phyloP scores from a whole-genome alignment of 2,329 filamentous ascomycete species.

The Fusarium subtropicale region DNA sequence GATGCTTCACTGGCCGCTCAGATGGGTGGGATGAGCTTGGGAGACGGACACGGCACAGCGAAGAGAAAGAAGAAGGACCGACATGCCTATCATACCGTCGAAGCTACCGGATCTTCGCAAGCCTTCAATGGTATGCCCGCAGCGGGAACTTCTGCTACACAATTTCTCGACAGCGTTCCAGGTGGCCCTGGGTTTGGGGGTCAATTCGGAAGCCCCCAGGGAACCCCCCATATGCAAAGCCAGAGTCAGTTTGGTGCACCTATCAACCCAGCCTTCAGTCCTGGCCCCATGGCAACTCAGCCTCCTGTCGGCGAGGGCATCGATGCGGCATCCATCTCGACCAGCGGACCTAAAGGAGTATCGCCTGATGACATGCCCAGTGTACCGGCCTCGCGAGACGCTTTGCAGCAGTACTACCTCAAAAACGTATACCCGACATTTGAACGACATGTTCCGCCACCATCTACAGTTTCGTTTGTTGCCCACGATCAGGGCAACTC shows the following conservation, averaged over 20 bases:
- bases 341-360: conserved; percentile 65
- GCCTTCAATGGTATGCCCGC: conserved; percentile 76
- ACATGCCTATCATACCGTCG: conserved; percentile 90
- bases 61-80: conserved; percentile 92
- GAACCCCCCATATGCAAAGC: conserved; percentile 55
- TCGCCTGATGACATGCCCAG: conserved; percentile 95
- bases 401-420: conserved; percentile 84
- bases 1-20: conserved; percentile 73
- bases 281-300: conserved; percentile 40
- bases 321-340: conserved; percentile 50
- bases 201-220: conserved; percentile 60
- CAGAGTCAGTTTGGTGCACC: conserved; percentile 71
- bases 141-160: conserved; percentile 60
- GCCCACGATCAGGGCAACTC: conserved; percentile 97
- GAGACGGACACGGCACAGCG: conserved; percentile 60
- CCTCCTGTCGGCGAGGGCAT: conserved; percentile 44
- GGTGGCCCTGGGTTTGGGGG: conserved; percentile 52
- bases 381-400: conserved; percentile 85
- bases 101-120: conserved; percentile 75
- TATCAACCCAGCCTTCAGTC: conserved; percentile 58
- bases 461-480: conserved; percentile 87
- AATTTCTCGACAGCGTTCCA: conserved; percentile 55
- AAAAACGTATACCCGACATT: conserved; percentile 94
- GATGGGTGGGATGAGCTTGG: conserved; percentile 81
- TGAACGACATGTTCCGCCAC: conserved; percentile 91